Percentiles rank a stretch among this genome's conserved stretches.
Conservation (phyloP, 768 basidiomycete species). For the Naganishia onofrii region DNA sequence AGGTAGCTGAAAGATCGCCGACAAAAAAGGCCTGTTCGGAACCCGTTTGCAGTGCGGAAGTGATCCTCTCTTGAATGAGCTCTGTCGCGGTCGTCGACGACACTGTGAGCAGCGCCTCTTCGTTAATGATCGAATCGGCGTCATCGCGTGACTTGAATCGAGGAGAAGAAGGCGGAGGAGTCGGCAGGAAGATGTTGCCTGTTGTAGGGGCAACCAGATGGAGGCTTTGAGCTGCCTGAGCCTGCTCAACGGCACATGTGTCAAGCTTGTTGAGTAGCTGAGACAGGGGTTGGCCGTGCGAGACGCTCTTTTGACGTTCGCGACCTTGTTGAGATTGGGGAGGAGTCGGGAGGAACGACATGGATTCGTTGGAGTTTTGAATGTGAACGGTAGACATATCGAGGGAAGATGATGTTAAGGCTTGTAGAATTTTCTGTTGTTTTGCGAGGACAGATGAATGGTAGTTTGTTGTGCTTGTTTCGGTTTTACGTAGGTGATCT, state of each 20-base stretch:
- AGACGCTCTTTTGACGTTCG: conserved; percentile 5
- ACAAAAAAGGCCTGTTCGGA: conserved; percentile 96
- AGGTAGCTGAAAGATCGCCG: conserved; percentile 84
- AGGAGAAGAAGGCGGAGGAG: conserved; percentile 27
- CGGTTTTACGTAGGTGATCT: not conserved
- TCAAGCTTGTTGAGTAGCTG: conserved; percentile 30
- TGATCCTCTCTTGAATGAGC: conserved; percentile 39
- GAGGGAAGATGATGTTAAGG: conserved; percentile 5
- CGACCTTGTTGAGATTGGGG: conserved; percentile 22
- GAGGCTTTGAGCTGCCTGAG: not conserved
- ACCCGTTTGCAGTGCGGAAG: conserved; percentile 53
- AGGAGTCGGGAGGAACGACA: conserved; percentile 9
- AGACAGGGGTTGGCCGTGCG: conserved; percentile 26
- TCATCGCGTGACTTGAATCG: conserved; percentile 9
- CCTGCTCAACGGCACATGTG: not conserved
- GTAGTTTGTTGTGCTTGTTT: not conserved
- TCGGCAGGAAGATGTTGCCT: conserved; percentile 22
- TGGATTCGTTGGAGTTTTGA: conserved; percentile 3
- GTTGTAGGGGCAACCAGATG: conserved; percentile 10
- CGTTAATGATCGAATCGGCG: conserved; percentile 21
- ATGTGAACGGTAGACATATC: conserved; percentile 11
- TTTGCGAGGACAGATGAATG: not conserved
- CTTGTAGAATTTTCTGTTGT: not conserved
- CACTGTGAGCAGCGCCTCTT: conserved; percentile 38
- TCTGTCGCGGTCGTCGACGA: conserved; percentile 37